Evolutionary conservation across 352 stramenopile species (phyloP), one percentile per base, ranked within the genome.

Genomic region (Pythium dissimile): DNA sequence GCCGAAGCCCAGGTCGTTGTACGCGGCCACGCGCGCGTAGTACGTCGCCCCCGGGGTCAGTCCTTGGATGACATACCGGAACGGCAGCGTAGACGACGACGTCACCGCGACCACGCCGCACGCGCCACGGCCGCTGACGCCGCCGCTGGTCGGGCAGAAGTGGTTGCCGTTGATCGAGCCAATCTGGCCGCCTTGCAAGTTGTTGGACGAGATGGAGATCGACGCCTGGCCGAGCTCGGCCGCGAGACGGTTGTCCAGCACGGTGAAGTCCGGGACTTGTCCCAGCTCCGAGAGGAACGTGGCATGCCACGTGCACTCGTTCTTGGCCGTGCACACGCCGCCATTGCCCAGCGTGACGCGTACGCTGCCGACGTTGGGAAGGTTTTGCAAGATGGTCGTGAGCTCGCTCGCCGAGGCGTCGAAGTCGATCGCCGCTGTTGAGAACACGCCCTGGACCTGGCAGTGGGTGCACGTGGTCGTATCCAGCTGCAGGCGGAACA

Each of bases 321-420:
- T 77, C 38, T 81, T 81, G 0, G 27, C 59, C 0, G 42, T 55
- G 34, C 76, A 88, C 4, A 54, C 46, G 20, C 62, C 69, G 1
- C 66, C 50, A n/a, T 56, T 56, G 21, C 42, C 49, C 10, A 60
- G 55, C 6, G 77, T 56, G 11, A 98, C 92, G 46, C 59, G 48
- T 7, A 98, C 94, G 24, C 95, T 77, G 5, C 92, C 95, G 16
- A 99, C 71, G 65, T 98, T 98, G 5, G 88, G 88, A 52, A 99
- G 73, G 53, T 98, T 98, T 53, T 95, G 81, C 21, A 99, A 55
- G 20, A 92, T 74, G 5, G 59, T 87, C 30, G 88, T 87, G 58
- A 99, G 63, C 4, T 80, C 72, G 13, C 38, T 41, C 1, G 61
- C 64, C 0, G 76, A 79, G 20, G 75, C 67, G 32, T 94, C 88